Conservation (phyloP, 257 asterid species). For the Paulownia fortunei region DNA sequence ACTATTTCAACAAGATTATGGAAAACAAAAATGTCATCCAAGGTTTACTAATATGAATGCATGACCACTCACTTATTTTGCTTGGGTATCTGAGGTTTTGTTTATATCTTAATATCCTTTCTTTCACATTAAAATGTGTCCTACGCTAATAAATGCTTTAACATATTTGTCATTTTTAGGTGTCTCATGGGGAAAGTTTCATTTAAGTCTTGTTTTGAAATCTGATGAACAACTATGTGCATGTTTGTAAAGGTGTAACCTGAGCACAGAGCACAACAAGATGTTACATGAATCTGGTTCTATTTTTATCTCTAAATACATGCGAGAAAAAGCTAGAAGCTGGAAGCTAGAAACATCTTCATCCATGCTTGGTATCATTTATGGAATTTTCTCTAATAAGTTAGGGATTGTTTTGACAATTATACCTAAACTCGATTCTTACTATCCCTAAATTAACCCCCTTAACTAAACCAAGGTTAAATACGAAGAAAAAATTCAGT, state of each 20-base stretch:
- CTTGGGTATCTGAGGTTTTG: neutral
- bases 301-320: too few species aligned
- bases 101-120: neutral
- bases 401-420: neutral
- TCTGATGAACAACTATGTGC: too few species aligned
- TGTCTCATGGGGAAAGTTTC: too few species aligned
- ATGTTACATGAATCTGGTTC: slow-evolving; percentile 7
- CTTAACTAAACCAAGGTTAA: neutral
- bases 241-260: too few species aligned
- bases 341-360: neutral
- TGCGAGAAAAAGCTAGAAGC: too few species aligned
- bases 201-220: too few species aligned
- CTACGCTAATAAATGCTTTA: too few species aligned
- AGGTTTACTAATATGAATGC: neutral
- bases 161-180: too few species aligned
- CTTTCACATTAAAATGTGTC: too few species aligned
- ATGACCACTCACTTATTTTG: neutral
- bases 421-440: neutral
- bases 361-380: neutral
- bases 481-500: too few species aligned
- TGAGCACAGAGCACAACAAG: too few species aligned
- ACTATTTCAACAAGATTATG: neutral
- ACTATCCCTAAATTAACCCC: neutral
- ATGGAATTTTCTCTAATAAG: neutral
- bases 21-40: neutral